phyloP scores from a whole-genome alignment of 345 rosid species.

The Erucastrum elatum region DNA sequence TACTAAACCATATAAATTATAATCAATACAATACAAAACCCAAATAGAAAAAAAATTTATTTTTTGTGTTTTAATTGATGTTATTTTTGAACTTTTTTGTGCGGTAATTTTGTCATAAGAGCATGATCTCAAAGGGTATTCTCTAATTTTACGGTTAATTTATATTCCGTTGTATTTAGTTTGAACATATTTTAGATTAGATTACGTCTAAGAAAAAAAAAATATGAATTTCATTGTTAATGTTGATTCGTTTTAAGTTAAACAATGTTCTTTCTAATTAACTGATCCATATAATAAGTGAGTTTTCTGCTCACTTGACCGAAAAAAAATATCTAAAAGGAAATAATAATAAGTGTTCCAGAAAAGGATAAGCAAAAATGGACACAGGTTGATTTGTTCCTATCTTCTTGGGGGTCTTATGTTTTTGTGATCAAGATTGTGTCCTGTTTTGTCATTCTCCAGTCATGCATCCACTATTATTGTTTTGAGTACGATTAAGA shows the following conservation, averaged over 20 bases:
- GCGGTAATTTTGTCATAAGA: too few relatives aligned
- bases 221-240: neutral
- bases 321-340: neutral
- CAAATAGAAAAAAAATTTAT: too few relatives aligned
- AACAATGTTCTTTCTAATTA: neutral
- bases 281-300: neutral
- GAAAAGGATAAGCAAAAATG: neutral
- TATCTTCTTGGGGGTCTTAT: neutral
- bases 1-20: too few relatives aligned
- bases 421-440: neutral
- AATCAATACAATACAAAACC: too few relatives aligned
- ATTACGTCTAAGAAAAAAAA: neutral
- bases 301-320: neutral
- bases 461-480: neutral
- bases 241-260: neutral
- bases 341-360: neutral
- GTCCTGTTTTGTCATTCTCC: neutral
- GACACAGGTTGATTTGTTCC: slow-evolving; percentile 10
- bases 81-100: too few relatives aligned
- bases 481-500: neutral
- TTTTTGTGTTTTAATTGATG: too few relatives aligned
- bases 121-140: too few relatives aligned
- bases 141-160: neutral
- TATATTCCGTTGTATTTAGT: neutral
- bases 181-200: slow-evolving; percentile 7